A percentile compares a stretch with the other conserved stretches of the same genome.
Evolutionary conservation across 768 basidiomycete genomes (phyloP).

Genomic region (Tricholoma hemisulphureum): DNA sequence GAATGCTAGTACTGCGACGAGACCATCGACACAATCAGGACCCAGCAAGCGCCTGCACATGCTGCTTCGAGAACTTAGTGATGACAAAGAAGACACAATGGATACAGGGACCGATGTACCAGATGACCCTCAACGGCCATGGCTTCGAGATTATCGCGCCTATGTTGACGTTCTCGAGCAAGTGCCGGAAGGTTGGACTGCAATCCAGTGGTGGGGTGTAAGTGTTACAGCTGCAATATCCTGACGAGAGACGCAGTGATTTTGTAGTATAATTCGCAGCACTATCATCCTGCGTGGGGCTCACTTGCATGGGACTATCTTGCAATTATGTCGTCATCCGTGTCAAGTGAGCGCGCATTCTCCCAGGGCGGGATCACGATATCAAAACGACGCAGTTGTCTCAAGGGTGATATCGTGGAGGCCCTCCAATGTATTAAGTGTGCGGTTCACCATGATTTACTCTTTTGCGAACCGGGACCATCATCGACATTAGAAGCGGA

Average conservation of each 20-base stretch:
- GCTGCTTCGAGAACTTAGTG: neutral
- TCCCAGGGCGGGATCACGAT: too few species aligned
- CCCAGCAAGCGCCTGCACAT: neutral
- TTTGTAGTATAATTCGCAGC: neutral
- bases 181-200: constrained; percentile 11
- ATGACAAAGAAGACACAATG: neutral
- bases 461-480: too few species aligned
- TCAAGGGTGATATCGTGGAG: too few species aligned
- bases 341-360: constrained; percentile 41
- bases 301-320: constrained; percentile 37
- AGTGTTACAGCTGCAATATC: constrained; percentile 9
- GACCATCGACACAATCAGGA: neutral
- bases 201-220: constrained; percentile 37
- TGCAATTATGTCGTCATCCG: constrained; percentile 36
- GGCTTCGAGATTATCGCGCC: constrained; percentile 20
- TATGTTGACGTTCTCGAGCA: constrained; percentile 19
- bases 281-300: constrained; percentile 32
- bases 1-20: neutral
- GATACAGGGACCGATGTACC: neutral
- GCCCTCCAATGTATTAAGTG: constrained; percentile 32
- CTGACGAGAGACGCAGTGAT: neutral
- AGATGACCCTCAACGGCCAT: constrained; percentile 6
- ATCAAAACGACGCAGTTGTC: too few species aligned
- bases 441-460: constrained; percentile 18
- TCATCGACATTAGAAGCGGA: neutral